These are phyloP conservation scores for Phytopythium oedochilum DNA, from an alignment of 352 stramenopile genomes.

Conservation along the genomic window DNA sequence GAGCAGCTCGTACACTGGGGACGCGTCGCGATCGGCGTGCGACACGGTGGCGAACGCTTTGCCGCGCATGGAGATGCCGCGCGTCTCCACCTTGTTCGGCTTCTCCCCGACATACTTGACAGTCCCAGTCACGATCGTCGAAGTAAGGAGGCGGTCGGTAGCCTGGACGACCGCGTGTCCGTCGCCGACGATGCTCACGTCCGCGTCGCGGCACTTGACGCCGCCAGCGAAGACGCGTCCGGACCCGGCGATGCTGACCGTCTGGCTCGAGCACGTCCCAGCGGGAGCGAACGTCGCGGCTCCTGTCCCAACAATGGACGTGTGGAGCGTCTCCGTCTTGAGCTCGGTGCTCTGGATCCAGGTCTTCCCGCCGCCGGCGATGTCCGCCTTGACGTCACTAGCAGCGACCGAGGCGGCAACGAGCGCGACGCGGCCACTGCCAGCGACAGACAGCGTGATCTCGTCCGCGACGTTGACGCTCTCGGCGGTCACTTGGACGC, in stretches of 20 bases:
- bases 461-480: not conserved
- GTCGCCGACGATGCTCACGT: slow-evolving; percentile 5
- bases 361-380: not conserved
- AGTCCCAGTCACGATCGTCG: not conserved
- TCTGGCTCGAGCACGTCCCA: not conserved
- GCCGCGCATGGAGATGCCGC: not conserved
- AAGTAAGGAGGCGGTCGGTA: not conserved
- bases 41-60: not conserved
- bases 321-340: not conserved
- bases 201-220: not conserved
- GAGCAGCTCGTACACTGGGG: not conserved
- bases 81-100: not conserved
- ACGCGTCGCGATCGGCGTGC: not conserved
- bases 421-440: not conserved
- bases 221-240: not conserved
- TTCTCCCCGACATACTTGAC: not conserved
- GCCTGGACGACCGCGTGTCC: not conserved
- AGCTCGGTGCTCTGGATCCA: not conserved
- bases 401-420: not conserved
- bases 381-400: not conserved
- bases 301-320: not conserved
- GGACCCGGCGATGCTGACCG: slow-evolving; percentile 2
- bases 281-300: not conserved
- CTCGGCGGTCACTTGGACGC: not conserved
- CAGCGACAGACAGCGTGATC: slow-evolving; percentile 1